Percentiles rank a stretch among this genome's conserved stretches.
phyloP scores from a whole-genome alignment of 108 stramenopile species.

The Skeletonema marinoi region DNA sequence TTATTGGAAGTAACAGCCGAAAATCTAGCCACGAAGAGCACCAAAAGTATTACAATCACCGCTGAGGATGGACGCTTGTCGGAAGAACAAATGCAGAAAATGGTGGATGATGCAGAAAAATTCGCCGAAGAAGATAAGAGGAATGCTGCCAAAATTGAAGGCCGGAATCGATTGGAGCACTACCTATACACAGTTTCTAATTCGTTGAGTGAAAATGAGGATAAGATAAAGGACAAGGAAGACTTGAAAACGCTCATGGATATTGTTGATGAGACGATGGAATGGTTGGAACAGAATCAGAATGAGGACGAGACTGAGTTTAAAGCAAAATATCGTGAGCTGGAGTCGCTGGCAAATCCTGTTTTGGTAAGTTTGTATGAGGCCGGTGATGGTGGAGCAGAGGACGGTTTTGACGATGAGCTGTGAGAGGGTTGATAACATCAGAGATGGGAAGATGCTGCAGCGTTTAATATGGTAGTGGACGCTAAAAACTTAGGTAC shows the following conservation, averaged over 20 bases:
- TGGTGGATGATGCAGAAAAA: constrained; percentile 94
- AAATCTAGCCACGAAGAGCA: constrained; percentile 94
- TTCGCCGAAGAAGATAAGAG: constrained; percentile 90
- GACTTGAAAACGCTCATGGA: constrained; percentile 87
- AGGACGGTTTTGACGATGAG: constrained; percentile 75
- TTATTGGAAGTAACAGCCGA: constrained; percentile 94
- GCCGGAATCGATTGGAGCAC: constrained; percentile 91
- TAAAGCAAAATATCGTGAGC: constrained; percentile 84
- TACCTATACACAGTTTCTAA: constrained; percentile 93
- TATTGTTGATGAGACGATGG: constrained; percentile 87
- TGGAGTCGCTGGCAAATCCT: constrained; percentile 90
- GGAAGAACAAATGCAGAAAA: constrained; percentile 94
- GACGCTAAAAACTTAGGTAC: too few species aligned
- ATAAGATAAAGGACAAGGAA: constrained; percentile 71
- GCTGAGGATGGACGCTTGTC: constrained; percentile 94
- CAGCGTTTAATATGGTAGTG: too few species aligned
- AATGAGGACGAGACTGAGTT: constrained; percentile 91
- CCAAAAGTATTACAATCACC: constrained; percentile 96
- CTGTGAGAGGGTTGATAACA: constrained; percentile 37
- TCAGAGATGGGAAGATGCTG: background rate
- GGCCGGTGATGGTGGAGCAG: constrained; percentile 41
- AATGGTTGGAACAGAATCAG: constrained; percentile 95
- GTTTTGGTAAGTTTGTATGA: constrained; percentile 85
- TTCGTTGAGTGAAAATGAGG: constrained; percentile 87
- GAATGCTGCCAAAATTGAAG: constrained; percentile 86